phyloP scores from a whole-genome alignment of 495 filamentous ascomycete genomes.

The Hypoxylon cercidicola region DNA sequence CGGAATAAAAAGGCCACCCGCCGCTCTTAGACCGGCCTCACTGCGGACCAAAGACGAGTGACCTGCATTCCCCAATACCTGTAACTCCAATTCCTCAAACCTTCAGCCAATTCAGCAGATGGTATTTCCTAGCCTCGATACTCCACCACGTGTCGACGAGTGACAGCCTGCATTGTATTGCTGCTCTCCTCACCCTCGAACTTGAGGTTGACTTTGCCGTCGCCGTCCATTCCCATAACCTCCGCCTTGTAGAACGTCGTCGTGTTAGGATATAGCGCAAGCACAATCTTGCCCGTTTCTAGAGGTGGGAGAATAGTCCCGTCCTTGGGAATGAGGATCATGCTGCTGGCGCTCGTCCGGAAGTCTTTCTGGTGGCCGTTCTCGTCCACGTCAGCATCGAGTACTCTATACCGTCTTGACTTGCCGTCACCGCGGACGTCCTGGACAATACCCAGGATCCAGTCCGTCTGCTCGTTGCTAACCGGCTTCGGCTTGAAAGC shows the following conservation, averaged over 20 bases:
- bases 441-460: constrained; percentile 91
- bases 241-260: constrained; percentile 98
- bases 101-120: background rate
- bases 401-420: constrained; percentile 91
- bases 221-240: constrained; percentile 76
- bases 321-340: constrained; percentile 82
- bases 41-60: background rate
- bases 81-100: constrained; percentile 7
- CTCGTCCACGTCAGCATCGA: constrained; percentile 90
- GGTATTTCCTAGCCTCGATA: constrained; percentile 61
- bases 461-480: constrained; percentile 74
- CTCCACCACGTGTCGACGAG: constrained; percentile 81
- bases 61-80: background rate
- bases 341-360: constrained; percentile 77
- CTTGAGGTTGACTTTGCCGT: constrained; percentile 67
- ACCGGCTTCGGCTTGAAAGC: constrained; percentile 85
- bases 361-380: constrained; percentile 78
- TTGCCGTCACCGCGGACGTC: constrained; percentile 85
- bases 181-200: constrained; percentile 91
- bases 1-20: background rate
- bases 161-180: constrained; percentile 80
- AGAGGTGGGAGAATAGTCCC: constrained; percentile 72
- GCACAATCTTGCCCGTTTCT: constrained; percentile 79
- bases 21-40: background rate
- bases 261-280: constrained; percentile 88